phyloP scores from a whole-genome alignment of 2,329 filamentous ascomycete species.

The Aphanocladium album region DNA sequence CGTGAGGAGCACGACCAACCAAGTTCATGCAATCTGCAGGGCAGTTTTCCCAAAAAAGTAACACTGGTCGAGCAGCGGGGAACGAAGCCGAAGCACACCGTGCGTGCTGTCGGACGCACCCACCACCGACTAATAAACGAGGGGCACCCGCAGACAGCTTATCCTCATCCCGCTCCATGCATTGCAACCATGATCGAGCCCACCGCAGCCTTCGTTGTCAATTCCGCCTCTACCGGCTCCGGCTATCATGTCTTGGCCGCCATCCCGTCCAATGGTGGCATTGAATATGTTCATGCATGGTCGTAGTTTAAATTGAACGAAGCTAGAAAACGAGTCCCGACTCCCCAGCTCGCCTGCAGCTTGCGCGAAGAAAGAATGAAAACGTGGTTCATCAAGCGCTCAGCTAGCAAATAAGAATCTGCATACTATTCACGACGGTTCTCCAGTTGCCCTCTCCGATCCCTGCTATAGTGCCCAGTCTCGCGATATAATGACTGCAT shows the following conservation, averaged over 20 bases:
- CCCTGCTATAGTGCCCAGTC: neutral
- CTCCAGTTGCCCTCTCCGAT: neutral
- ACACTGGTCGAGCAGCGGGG: no score
- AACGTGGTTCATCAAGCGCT: neutral
- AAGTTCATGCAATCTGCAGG: neutral
- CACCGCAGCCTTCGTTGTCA: neutral
- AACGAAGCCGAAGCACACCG: neutral
- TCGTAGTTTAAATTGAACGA: no score
- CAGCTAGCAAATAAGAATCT: neutral
- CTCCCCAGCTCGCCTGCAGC: no score
- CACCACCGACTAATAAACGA: neutral
- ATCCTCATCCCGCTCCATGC: neutral
- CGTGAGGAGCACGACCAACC: neutral
- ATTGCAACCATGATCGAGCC: neutral
- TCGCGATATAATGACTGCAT: neutral
- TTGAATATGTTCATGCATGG: no score
- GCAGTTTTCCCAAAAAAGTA: neutral
- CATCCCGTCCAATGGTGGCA: neutral
- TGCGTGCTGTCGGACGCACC: no score
- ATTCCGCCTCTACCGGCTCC: neutral
- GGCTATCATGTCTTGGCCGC: neutral
- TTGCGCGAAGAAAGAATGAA: no score
- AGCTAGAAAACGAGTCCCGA: no score
- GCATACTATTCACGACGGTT: neutral
- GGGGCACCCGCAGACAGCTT: neutral